Conservation (phyloP, 306 rosid species). For the Delonix regia region DNA sequence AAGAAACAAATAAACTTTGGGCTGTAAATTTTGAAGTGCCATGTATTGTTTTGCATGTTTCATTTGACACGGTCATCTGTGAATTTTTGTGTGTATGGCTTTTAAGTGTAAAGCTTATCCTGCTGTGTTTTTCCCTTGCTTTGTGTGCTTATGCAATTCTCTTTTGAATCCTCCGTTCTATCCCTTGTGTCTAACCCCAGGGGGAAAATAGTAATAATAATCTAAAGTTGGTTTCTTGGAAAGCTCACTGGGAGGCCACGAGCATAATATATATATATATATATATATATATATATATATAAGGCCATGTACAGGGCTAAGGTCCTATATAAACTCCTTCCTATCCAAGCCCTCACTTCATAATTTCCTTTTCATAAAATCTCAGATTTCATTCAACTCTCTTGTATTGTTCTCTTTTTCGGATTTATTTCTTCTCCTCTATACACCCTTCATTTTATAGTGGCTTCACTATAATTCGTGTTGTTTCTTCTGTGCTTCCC, state of each 20-base stretch:
- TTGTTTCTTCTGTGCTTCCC: not conserved
- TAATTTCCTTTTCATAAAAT: slow-evolving; percentile 36
- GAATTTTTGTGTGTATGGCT: not conserved
- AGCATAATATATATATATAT: slow-evolving; percentile 42
- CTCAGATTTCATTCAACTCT: slow-evolving; percentile 26
- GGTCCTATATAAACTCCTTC: slow-evolving; percentile 42
- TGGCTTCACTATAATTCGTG: not conserved
- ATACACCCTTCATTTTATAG: not conserved
- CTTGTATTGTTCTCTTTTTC: slow-evolving; percentile 10
- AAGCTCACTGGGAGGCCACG: slow-evolving; percentile 60
- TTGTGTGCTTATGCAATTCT: slow-evolving; percentile 10
- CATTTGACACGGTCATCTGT: not conserved
- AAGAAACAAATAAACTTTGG: slow-evolving; percentile 26
- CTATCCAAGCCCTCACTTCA: slow-evolving; percentile 46
- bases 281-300: slow-evolving; percentile 46
- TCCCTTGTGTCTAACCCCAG: slow-evolving; percentile 21
- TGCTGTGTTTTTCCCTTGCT: not conserved
- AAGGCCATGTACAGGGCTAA: slow-evolving; percentile 33
- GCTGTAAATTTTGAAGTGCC: slow-evolving; percentile 39
- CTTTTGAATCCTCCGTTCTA: slow-evolving; percentile 40
- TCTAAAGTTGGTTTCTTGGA: slow-evolving; percentile 76
- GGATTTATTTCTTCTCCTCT: slow-evolving; percentile 13
- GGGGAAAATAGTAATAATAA: slow-evolving; percentile 23
- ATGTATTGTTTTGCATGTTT: not conserved
- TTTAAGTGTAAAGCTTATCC: not conserved